These are phyloP conservation scores for Colletotrichum echinochloae DNA, from an alignment of 2,329 filamentous ascomycete species.

Conservation along the genomic window DNA sequence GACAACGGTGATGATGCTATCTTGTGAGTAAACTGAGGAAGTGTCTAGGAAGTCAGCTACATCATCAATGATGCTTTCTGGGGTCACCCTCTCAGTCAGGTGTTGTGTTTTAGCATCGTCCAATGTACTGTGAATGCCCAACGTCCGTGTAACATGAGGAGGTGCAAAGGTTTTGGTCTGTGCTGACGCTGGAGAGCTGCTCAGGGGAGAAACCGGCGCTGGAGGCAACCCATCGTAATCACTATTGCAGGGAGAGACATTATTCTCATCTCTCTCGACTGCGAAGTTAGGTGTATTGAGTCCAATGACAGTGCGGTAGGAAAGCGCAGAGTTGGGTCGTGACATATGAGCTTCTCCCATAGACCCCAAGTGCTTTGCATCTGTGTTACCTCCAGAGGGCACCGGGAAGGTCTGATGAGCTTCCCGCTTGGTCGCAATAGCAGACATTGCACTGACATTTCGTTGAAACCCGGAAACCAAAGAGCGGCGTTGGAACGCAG, in stretches of 20 bases:
- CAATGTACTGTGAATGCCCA: slow-evolving; percentile 13
- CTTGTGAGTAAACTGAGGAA: slow-evolving; percentile 44
- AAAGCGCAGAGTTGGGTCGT: slow-evolving; percentile 17
- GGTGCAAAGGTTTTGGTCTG: slow-evolving; percentile 16
- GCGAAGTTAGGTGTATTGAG: background rate
- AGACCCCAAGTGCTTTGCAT: background rate
- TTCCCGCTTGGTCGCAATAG: background rate
- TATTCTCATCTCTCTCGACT: background rate
- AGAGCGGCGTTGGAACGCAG: background rate
- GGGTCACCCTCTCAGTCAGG: slow-evolving; percentile 3
- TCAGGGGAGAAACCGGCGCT: slow-evolving; percentile 14
- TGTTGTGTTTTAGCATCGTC: slow-evolving; percentile 32
- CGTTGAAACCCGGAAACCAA: background rate
- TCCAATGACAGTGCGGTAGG: slow-evolving; percentile 6
- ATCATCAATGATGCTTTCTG: slow-evolving; percentile 16
- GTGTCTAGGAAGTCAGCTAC: slow-evolving; percentile 37
- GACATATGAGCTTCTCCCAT: background rate
- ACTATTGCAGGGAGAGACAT: background rate
- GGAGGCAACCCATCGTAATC: background rate
- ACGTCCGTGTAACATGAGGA: slow-evolving; percentile 11
- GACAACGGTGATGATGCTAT: slow-evolving; percentile 41
- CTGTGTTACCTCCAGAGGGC: background rate
- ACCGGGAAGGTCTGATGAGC: background rate
- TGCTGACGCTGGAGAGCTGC: slow-evolving; percentile 21
- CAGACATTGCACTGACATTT: background rate